phyloP scores from a whole-genome alignment of 345 rosid species.

The Salix brachista region DNA sequence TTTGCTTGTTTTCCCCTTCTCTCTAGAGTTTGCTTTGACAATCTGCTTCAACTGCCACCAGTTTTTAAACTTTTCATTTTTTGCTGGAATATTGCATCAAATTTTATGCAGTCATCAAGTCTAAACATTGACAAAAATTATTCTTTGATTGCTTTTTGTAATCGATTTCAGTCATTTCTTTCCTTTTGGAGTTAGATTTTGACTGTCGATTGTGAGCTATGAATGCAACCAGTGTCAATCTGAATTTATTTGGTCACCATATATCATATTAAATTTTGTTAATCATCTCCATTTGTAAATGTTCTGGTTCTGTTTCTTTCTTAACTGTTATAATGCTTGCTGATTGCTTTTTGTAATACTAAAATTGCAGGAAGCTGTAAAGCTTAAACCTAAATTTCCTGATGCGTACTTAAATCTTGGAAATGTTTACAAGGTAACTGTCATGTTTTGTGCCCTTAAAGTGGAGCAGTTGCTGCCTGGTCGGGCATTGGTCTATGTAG shows the following conservation, averaged over 20 bases:
- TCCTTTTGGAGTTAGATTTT: not conserved
- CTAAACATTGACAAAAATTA: not conserved
- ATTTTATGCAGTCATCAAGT: not conserved
- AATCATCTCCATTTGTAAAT: not conserved
- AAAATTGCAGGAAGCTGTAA: conserved; percentile 83
- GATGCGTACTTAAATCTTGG: conserved; percentile 98
- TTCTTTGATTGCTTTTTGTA: not conserved
- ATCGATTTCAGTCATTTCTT: not conserved
- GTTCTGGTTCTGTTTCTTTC: not conserved
- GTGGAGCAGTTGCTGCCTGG: conserved; percentile 33
- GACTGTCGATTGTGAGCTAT: not conserved
- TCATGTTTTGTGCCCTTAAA: conserved; percentile 23
- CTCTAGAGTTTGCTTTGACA: not conserved
- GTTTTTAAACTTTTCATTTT: not conserved
- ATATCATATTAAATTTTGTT: not conserved
- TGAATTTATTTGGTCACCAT: not conserved
- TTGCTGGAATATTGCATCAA: not conserved
- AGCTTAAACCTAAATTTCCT: conserved; percentile 77
- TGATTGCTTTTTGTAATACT: not conserved
- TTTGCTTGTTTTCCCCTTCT: not conserved
- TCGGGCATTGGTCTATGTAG: conserved; percentile 23
- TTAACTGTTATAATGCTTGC: not conserved
- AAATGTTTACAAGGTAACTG: conserved; percentile 87
- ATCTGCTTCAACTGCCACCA: not conserved
- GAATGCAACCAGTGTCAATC: not conserved